These are phyloP conservation scores for Metschnikowia gelsemii DNA, from an alignment of 805 yeast species.

Conservation along the genomic window DNA sequence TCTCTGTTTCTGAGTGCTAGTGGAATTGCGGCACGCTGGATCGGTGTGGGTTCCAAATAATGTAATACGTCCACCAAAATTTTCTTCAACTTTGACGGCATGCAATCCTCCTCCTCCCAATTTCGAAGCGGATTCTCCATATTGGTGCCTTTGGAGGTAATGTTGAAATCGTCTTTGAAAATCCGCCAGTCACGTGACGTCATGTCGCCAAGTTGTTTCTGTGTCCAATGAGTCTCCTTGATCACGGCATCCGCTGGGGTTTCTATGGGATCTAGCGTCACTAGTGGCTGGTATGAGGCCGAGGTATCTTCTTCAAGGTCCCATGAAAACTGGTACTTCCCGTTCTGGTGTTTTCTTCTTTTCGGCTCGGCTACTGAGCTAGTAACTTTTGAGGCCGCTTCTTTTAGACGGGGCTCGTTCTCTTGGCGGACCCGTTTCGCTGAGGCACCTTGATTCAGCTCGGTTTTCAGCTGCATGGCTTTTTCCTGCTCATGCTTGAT, in stretches of 20 bases:
- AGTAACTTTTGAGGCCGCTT: neutral
- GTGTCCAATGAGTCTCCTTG: conserved; percentile 58
- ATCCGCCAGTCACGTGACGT: conserved; percentile 86
- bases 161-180: conserved; percentile 72
- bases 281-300: conserved; percentile 42
- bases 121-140: conserved; percentile 60
- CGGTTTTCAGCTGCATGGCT: neutral
- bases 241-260: conserved; percentile 16
- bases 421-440: neutral
- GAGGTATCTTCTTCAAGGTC: conserved; percentile 65
- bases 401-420: neutral
- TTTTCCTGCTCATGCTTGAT: conserved; percentile 2
- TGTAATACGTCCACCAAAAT: conserved; percentile 39
- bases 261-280: conserved; percentile 19
- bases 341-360: conserved; percentile 3
- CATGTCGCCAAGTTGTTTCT: conserved; percentile 66
- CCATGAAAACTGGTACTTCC: conserved; percentile 69
- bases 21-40: conserved; percentile 88
- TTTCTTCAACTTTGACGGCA: conserved; percentile 26
- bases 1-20: conserved; percentile 59
- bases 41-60: conserved; percentile 77
- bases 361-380: neutral
- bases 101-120: conserved; percentile 68
- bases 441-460: neutral
- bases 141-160: conserved; percentile 49